Percentiles rank a stretch among this genome's conserved stretches.
These are phyloP conservation scores for Cladosporium sp. DNA, from an alignment of 2,329 filamentous ascomycete species.

Conservation along the genomic window DNA sequence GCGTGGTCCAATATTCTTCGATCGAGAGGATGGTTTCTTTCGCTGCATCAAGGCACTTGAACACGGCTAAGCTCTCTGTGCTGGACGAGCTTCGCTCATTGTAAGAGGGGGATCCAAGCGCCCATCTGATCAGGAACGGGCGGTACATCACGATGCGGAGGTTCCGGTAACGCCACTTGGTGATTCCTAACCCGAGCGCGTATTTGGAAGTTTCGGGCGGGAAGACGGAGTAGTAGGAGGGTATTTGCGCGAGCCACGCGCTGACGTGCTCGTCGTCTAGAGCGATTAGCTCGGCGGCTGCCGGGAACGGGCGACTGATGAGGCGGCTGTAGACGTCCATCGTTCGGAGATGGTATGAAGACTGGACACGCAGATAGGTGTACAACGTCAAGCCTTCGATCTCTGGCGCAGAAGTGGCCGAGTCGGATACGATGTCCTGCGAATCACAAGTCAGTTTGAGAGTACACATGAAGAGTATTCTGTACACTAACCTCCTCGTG, in stretches of 20 bases:
- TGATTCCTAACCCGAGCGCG: constrained; percentile 11
- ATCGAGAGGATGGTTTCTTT: constrained; percentile 14
- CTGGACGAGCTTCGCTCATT: constrained; percentile 5
- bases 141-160: constrained; percentile 15
- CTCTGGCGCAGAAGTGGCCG: not conserved
- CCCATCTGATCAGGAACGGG: constrained; percentile 9
- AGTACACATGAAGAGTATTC: too few relatives aligned
- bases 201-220: constrained; percentile 10
- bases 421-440: constrained; percentile 10
- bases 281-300: constrained; percentile 13
- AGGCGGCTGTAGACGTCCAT: constrained; percentile 16
- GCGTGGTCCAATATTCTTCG: constrained; percentile 16
- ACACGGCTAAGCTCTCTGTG: constrained; percentile 10
- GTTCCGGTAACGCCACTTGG: constrained; percentile 14
- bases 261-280: constrained; percentile 10
- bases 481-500: constrained; percentile 10
- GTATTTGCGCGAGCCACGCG: constrained; percentile 12
- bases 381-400: constrained; percentile 11
- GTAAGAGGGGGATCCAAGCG: not conserved
- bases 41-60: constrained; percentile 15
- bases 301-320: constrained; percentile 13
- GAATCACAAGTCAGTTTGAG: not conserved
- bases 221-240: constrained; percentile 15
- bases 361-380: constrained; percentile 14
- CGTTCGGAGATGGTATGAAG: constrained; percentile 10